A percentile compares a stretch with the other conserved stretches of the same genome.
Conservation (phyloP, 2,329 filamentous ascomycete genomes). For the Metarhizium rileyi region DNA sequence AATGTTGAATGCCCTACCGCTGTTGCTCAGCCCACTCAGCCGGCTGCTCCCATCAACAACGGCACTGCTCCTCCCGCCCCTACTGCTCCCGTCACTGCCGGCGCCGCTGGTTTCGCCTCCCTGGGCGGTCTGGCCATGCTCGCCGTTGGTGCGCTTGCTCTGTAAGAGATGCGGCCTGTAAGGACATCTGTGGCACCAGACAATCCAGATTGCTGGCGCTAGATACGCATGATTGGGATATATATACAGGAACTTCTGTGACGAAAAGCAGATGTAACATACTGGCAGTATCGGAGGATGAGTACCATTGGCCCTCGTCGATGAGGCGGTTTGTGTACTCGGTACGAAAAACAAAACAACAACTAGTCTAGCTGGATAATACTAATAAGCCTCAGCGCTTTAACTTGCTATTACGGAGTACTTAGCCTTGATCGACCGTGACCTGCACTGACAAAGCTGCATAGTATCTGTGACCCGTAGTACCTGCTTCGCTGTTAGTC, state of each 20-base stretch:
- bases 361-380: conserved; percentile 15
- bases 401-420: neutral
- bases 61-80: conserved; percentile 8
- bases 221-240: neutral
- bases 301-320: conserved; percentile 1
- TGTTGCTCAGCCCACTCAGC: conserved; percentile 5
- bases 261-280: neutral
- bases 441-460: too few relatives aligned
- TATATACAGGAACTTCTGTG: neutral
- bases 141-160: conserved; percentile 23
- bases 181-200: neutral
- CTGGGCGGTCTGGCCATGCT: conserved; percentile 23
- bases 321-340: conserved; percentile 9
- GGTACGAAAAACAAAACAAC: conserved; percentile 9
- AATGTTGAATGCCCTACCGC: conserved; percentile 7
- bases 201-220: too few relatives aligned
- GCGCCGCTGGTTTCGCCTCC: conserved; percentile 21
- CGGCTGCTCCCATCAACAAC: conserved; percentile 8
- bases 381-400: conserved; percentile 9
- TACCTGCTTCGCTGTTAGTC: too few relatives aligned
- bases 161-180: conserved; percentile 18
- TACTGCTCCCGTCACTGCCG: conserved; percentile 14
- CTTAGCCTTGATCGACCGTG: neutral
- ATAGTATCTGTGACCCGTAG: too few relatives aligned
- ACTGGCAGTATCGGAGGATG: neutral